Evolutionary conservation across 1,139 yeast genomes (phyloP), one percentile per base, ranked within the genome.

Genomic region (Lodderomyces jiufengensis): DNA sequence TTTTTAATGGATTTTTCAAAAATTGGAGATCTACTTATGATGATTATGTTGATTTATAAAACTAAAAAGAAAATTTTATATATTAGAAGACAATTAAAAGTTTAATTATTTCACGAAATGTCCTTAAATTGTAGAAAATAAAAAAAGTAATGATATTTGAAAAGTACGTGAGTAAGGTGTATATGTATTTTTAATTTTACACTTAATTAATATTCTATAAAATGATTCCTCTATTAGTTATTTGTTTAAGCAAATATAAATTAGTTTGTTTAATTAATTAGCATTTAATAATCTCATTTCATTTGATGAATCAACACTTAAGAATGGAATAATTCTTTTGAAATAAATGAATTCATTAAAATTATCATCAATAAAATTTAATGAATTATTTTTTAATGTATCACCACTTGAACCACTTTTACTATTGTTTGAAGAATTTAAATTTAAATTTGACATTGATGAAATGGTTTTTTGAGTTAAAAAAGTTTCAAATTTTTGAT

Each of bases 231-330:
- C n/a, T n/a, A n/a, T n/a, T n/a, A n/a, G n/a, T n/a, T n/a, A n/a
- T n/a, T n/a, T n/a, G n/a, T n/a, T n/a, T n/a, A n/a, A n/a, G n/a
- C n/a, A n/a, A n/a, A n/a, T n/a, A n/a, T n/a, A n/a, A n/a, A n/a
- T n/a, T n/a, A n/a, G n/a, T n/a, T n/a, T n/a, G n/a, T n/a, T n/a
- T n/a, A 18, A 7, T 42, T 42, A 49, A 40, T 55, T 55, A 5
- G 73, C 76, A 50, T 67, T 68, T 40, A 68, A 52, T 36, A 65
- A 48, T 45, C 63, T 67, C 42, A 58, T 50, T 41, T 66, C 72
- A 39, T 59, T 63, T 14, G 63, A 48, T 35, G 61, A 57, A 41
- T 70, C 73, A 36, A 66, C 66, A 4, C 70, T 59, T 41, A 70
- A 51, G 36, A 61, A 63, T 2, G 76, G 76, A 27, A 67, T 61